Conservation (phyloP, 1,139 yeast species). For the Nakaseomyces nivariensis region DNA sequence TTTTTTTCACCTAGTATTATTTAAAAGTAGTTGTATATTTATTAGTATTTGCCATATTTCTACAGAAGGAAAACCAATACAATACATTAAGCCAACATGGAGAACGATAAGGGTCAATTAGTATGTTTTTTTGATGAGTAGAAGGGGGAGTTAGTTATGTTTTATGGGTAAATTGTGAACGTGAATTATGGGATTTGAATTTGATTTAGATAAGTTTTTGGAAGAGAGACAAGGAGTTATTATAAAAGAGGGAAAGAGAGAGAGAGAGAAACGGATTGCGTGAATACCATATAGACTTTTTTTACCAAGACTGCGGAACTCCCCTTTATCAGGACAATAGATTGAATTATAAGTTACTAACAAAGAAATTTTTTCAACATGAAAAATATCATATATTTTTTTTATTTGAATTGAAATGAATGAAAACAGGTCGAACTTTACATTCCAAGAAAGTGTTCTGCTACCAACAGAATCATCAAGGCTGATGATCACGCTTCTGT, state of each 20-base stretch:
- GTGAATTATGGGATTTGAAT: too few species aligned
- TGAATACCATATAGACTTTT: too few species aligned
- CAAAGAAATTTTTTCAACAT: background rate
- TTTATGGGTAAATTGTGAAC: too few species aligned
- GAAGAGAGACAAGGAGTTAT: too few species aligned
- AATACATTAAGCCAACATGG: conserved; percentile 54
- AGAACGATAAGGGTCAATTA: conserved; percentile 99
- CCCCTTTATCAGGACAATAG: too few species aligned
- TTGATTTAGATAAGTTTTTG: too few species aligned
- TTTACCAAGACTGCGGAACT: too few species aligned
- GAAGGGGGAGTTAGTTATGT: too few species aligned
- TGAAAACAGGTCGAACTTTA: conserved; percentile 83
- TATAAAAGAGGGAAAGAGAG: background rate
- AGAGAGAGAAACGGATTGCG: background rate
- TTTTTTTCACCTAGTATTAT: background rate
- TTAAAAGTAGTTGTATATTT: background rate
- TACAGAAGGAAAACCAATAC: background rate
- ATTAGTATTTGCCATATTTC: background rate
- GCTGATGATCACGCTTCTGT: conserved; percentile 99
- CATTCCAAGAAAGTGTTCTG: conserved; percentile 99
- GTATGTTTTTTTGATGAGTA: conserved; percentile 41
- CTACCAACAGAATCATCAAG: conserved; percentile 99
- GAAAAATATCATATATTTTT: background rate
- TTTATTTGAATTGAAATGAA: too few species aligned
- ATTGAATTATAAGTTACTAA: background rate